Percentiles rank a stretch among this genome's conserved stretches.
phyloP scores from a whole-genome alignment of 495 filamentous ascomycete genomes.

The Penicillium ucsense region DNA sequence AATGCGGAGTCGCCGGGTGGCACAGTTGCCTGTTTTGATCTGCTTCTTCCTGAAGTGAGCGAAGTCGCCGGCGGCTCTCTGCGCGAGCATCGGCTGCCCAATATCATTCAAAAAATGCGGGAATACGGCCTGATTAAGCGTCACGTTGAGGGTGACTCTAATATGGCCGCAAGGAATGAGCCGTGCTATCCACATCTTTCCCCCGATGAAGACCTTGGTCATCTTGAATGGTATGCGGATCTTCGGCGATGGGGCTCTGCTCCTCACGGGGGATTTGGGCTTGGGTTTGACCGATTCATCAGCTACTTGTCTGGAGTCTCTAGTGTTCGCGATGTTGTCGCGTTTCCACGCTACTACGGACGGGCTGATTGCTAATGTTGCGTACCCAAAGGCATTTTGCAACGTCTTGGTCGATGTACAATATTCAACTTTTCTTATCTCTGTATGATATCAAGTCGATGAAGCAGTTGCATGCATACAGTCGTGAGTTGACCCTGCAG shows the following conservation, averaged over 20 bases:
- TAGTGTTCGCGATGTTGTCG: slow-evolving; percentile 77
- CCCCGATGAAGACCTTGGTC: slow-evolving; percentile 38
- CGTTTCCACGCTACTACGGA: slow-evolving; percentile 86
- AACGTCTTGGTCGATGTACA: no score
- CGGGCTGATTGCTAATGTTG: slow-evolving; percentile 71
- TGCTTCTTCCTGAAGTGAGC: slow-evolving; percentile 79
- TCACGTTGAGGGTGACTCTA: slow-evolving; percentile 4
- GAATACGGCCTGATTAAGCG: slow-evolving; percentile 42
- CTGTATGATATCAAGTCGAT: no score
- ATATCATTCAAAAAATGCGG: slow-evolving; percentile 67
- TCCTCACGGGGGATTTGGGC: slow-evolving; percentile 91
- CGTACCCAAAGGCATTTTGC: not conserved
- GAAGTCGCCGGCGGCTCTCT: slow-evolving; percentile 90
- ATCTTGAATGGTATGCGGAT: slow-evolving; percentile 88
- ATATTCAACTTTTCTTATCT: no score
- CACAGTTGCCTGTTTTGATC: slow-evolving; percentile 92
- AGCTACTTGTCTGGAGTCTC: slow-evolving; percentile 75
- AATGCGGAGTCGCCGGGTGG: slow-evolving; percentile 12
- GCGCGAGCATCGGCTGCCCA: slow-evolving; percentile 73
- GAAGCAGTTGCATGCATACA: no score
- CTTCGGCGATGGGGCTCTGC: slow-evolving; percentile 86
- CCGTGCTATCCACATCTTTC: slow-evolving; percentile 28
- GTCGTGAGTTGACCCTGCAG: no score
- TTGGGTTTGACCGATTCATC: slow-evolving; percentile 87
- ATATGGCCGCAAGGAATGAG: slow-evolving; percentile 6